Evolutionary conservation across 2,329 filamentous ascomycete species (phyloP).

Genomic region (Metarhizium anisopliae): DNA sequence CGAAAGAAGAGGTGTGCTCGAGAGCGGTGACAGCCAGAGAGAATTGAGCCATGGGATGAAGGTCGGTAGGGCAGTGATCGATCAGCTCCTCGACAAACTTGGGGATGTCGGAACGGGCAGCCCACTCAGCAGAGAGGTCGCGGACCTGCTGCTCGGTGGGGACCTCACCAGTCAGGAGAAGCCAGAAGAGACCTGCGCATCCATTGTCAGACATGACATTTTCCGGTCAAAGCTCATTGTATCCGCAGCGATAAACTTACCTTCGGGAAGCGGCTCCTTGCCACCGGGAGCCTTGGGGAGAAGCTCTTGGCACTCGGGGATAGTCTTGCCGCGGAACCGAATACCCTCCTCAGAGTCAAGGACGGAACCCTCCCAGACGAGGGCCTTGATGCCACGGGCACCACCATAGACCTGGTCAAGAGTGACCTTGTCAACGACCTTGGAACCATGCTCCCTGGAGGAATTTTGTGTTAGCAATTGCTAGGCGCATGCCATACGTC

Average conservation of each 20-base stretch:
- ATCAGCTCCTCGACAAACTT: conserved; percentile 99
- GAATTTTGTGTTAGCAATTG: conserved; percentile 11
- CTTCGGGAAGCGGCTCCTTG: conserved; percentile 94
- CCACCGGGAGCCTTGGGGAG: conserved; percentile 96
- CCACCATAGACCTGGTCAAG: conserved; percentile 99
- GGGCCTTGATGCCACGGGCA: conserved; percentile 96
- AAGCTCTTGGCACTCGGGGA: conserved; percentile 95
- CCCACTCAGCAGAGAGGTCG: conserved; percentile 97
- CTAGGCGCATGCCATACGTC: not conserved
- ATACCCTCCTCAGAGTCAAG: conserved; percentile 98
- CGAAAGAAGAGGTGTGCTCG: conserved; percentile 95
- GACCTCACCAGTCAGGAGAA: conserved; percentile 95
- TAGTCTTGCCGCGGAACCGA: conserved; percentile 98
- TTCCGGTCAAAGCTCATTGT: too few relatives aligned
- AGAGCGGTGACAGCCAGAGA: conserved; percentile 95
- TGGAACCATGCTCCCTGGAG: conserved; percentile 80
- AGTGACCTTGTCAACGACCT: conserved; percentile 94
- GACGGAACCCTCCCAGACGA: conserved; percentile 98
- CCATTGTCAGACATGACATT: not conserved
- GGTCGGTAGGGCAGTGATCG: conserved; percentile 97
- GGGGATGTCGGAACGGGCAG: conserved; percentile 90
- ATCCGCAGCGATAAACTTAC: conserved; percentile 29
- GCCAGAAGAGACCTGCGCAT: conserved; percentile 85
- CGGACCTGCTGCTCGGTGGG: conserved; percentile 97
- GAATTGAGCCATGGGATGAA: conserved; percentile 99